These are phyloP conservation scores for Fragaria nilgerrensis DNA, from an alignment of 306 rosid genomes.

Conservation along the genomic window DNA sequence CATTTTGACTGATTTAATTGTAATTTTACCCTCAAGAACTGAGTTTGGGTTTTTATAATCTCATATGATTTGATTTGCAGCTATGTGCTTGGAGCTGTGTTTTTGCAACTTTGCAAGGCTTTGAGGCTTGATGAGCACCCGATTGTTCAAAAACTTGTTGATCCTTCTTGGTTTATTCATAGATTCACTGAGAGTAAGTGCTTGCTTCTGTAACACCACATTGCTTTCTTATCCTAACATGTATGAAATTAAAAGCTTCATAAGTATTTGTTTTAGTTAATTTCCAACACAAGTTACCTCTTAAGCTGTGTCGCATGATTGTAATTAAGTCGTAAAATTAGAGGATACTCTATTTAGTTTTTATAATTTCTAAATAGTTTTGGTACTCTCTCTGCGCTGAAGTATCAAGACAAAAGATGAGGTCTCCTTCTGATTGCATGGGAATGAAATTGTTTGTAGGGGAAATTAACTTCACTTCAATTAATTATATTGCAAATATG, in stretches of 20 bases:
- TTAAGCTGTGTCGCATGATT: not conserved
- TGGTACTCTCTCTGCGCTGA: not conserved
- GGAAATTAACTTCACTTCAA: not conserved
- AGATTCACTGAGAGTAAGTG: constrained; percentile 64
- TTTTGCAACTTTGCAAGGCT: constrained; percentile 79
- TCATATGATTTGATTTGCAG: constrained; percentile 38
- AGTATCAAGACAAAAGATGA: not conserved
- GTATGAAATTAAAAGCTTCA: not conserved
- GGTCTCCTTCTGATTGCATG: not conserved
- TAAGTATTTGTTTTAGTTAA: not conserved
- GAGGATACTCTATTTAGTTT: not conserved
- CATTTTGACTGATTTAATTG: not conserved
- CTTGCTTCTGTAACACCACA: not conserved
- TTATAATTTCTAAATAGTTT: not conserved
- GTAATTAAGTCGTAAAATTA: not conserved
- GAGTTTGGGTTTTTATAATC: constrained; percentile 15
- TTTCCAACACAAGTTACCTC: not conserved
- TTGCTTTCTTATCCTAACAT: not conserved
- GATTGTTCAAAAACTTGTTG: constrained; percentile 72
- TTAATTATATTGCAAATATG: constrained; percentile 3
- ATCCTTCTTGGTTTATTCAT: constrained; percentile 75
- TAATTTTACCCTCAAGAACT: constrained; percentile 11
- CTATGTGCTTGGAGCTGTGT: constrained; percentile 73
- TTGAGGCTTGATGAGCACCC: constrained; percentile 70
- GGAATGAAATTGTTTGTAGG: not conserved